Evolutionary conservation across 1,284 basidiomycete genomes (phyloP).

Genomic region (Melanopsichium pennsylvanicum): DNA sequence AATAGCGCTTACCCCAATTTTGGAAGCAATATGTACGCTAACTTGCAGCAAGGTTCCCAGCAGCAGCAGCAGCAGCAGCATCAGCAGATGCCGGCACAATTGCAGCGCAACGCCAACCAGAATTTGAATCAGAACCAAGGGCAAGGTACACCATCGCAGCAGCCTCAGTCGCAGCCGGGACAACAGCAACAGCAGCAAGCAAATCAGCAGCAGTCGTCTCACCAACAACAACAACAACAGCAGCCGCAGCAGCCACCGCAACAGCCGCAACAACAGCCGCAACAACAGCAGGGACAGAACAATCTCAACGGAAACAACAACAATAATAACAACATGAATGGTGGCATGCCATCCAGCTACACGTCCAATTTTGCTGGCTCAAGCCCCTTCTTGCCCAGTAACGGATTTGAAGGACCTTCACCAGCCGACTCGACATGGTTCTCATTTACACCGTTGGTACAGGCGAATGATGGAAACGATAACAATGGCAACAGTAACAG

Average conservation of each 20-base stretch:
- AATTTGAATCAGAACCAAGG: slow-evolving; percentile 5
- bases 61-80: slow-evolving; percentile 20
- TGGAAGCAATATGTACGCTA: slow-evolving; percentile 15
- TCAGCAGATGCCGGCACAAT: slow-evolving; percentile 16
- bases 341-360: slow-evolving; percentile 10
- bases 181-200: slow-evolving; percentile 3
- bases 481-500: slow-evolving; percentile 1
- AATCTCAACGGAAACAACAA: slow-evolving; percentile 6
- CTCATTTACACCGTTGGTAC: slow-evolving; percentile 45
- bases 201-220: slow-evolving; percentile 7
- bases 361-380: slow-evolving; percentile 14
- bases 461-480: slow-evolving; percentile 17
- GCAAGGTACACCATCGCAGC: slow-evolving; percentile 12
- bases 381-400: slow-evolving; percentile 25
- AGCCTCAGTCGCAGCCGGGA: slow-evolving; percentile 1
- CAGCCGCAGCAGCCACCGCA: slow-evolving; percentile 4
- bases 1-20: slow-evolving; percentile 13
- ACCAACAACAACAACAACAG: neutral
- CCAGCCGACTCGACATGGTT: slow-evolving; percentile 56
- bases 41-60: slow-evolving; percentile 14
- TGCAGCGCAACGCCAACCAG: slow-evolving; percentile 19
- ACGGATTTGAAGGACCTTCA: slow-evolving; percentile 35
- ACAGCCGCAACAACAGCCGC: slow-evolving; percentile 4
- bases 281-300: neutral
- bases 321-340: slow-evolving; percentile 6